Evolutionary conservation across 495 filamentous ascomycete genomes (phyloP).

Genomic region (Aspergillus conjunctus): DNA sequence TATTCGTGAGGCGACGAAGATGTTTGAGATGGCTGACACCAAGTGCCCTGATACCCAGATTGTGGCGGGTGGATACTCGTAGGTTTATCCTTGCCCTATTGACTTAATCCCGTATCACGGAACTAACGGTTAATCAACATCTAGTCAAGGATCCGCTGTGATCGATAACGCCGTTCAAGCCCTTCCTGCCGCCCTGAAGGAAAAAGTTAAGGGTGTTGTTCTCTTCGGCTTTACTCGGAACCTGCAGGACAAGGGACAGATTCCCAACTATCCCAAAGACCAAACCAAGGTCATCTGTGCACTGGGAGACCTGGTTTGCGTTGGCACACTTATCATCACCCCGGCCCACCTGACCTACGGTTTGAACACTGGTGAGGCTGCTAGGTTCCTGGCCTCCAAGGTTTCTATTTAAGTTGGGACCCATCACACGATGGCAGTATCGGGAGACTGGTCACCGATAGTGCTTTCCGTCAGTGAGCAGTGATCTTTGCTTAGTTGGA

Average conservation of each 20-base stretch:
- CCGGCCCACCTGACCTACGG: constrained; percentile 50
- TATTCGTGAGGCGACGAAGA: constrained; percentile 38
- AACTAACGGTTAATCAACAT: background rate
- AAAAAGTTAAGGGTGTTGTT: constrained; percentile 52
- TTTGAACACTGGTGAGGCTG: constrained; percentile 19
- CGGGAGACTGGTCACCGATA: no score
- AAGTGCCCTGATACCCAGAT: constrained; percentile 58
- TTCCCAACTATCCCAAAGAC: constrained; percentile 47
- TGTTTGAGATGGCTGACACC: constrained; percentile 36
- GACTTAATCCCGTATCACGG: background rate
- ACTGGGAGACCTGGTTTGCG: constrained; percentile 52
- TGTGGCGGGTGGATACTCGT: constrained; percentile 55
- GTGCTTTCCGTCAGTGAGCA: no score
- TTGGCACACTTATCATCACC: constrained; percentile 48
- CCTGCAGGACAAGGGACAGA: constrained; percentile 46
- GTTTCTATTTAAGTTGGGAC: constrained; percentile 5
- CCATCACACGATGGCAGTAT: no score
- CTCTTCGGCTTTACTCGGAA: constrained; percentile 60
- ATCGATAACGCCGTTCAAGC: constrained; percentile 49
- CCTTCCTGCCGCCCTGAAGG: constrained; percentile 36
- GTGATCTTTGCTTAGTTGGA: no score
- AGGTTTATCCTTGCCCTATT: background rate
- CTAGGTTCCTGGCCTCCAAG: constrained; percentile 22
- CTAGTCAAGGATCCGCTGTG: constrained; percentile 59
- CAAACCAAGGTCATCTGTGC: constrained; percentile 53